Conservation (phyloP, 2,329 filamentous ascomycete genomes). For the Ophiostoma pallidulum region DNA sequence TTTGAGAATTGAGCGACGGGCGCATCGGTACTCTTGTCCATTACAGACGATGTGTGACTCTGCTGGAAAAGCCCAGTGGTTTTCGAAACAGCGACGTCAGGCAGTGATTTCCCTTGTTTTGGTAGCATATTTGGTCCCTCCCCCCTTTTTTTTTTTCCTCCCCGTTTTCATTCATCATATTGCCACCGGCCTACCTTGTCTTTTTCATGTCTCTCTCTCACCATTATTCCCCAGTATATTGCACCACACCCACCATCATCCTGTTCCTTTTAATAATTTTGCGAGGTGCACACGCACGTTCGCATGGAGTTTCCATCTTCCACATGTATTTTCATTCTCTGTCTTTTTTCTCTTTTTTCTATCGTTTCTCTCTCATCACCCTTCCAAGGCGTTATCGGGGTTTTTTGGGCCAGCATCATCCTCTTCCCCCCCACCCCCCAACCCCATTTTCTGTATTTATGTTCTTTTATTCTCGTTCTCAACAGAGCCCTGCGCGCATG, state of each 20-base stretch:
- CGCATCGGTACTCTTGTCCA: no score
- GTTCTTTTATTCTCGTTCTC: background rate
- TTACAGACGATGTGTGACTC: no score
- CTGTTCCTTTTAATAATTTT: background rate
- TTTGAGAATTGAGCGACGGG: background rate
- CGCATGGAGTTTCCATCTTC: background rate
- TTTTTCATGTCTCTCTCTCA: no score
- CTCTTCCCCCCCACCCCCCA: no score
- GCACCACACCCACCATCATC: background rate
- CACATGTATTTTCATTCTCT: background rate
- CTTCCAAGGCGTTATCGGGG: background rate
- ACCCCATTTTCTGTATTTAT: background rate
- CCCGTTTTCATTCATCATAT: no score
- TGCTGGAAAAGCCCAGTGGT: background rate
- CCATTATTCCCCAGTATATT: no score
- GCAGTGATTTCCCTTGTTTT: background rate
- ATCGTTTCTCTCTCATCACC: background rate
- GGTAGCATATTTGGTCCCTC: background rate
- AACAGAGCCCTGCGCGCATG: conserved; percentile 8
- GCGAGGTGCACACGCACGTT: background rate
- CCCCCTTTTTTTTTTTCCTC: background rate
- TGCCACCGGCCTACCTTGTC: background rate
- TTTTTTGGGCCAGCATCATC: background rate
- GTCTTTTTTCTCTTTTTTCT: background rate
- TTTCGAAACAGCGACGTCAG: conserved; percentile 3